Evolutionary conservation across 169 alveolate genomes (phyloP), one percentile per base, ranked within the genome.

Genomic region (Plasmodium sp.): DNA sequence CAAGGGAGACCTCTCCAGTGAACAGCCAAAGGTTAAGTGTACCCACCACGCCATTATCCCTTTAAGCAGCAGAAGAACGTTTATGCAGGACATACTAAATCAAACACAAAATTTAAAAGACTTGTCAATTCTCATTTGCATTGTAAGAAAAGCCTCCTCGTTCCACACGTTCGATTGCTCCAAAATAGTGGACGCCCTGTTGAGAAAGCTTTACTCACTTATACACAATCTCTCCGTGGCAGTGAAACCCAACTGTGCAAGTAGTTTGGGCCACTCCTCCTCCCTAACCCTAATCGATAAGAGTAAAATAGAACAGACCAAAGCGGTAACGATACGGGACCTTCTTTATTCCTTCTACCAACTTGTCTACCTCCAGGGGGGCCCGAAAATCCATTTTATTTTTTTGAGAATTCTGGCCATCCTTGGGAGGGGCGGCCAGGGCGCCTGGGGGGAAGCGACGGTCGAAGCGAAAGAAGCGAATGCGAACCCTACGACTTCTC

Each of bases 261-360:
- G 14, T 9, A 67, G n/a, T 31, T 3, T 67, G 43, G 34, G 58
- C 22, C 5, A 18, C 83, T 34, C 1, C 48, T 3, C 56, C 3
- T 14, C 58, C 27, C 36, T 27, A 75, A 34, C 62, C 31, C 72
- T 39, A 12, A 43, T 7, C 16, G 72, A 79, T 39, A 18, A 80
- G 27, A 62, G 12, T 33, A 62, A 74, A 31, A 14, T 90, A 4
- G 82, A 90, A 6, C 39, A 67, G 5, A 80, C 67, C 22, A 58
- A 90, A 62, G 62, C 71, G 18, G 73, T 90, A 56, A 90, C 80
- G 27, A 27, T 80, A 33, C 43, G 90, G 83, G 94, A 90, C 73
- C 82, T 90, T 34, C 81, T 90, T 51, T 90, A 90, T 81, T 16
- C 84, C 34, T 58, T 90, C 83, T 90, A 90, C 58, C 94, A 90